Conservation (phyloP, 2,329 filamentous ascomycete species). For the Fusarium phyllophilum region DNA sequence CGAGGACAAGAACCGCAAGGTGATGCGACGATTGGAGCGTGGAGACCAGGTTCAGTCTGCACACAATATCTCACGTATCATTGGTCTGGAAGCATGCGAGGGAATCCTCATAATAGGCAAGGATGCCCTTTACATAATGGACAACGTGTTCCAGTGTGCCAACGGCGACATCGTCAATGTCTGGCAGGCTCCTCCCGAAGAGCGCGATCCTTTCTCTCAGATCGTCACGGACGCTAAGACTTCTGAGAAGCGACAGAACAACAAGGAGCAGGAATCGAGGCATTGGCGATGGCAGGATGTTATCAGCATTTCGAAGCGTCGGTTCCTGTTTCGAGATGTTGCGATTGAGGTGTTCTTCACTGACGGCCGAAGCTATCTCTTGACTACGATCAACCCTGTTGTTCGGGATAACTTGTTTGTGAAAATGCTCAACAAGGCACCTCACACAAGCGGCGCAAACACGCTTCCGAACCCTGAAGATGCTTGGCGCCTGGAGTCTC, state of each 20-base stretch:
- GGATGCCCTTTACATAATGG: constrained; percentile 90
- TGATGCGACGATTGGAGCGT: constrained; percentile 91
- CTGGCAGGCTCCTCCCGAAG: constrained; percentile 90
- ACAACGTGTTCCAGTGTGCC: constrained; percentile 93
- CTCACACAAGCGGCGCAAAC: constrained; percentile 77
- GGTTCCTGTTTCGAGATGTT: constrained; percentile 95
- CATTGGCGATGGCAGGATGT: constrained; percentile 96
- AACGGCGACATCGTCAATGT: constrained; percentile 98
- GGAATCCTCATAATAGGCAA: constrained; percentile 94
- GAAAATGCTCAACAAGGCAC: constrained; percentile 80
- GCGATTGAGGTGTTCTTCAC: constrained; percentile 98
- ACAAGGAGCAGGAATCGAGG: constrained; percentile 79
- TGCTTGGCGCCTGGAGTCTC: constrained; percentile 87
- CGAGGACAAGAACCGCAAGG: constrained; percentile 98
- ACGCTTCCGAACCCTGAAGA: constrained; percentile 83
- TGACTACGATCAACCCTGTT: constrained; percentile 81
- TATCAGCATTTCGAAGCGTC: constrained; percentile 93
- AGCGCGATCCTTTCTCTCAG: constrained; percentile 93
- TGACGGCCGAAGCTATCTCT: constrained; percentile 91
- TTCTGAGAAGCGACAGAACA: constrained; percentile 68
- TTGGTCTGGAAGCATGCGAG: constrained; percentile 92
- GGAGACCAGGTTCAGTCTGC: constrained; percentile 93
- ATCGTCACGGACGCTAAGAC: constrained; percentile 80
- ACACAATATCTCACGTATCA: constrained; percentile 93
- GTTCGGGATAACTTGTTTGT: constrained; percentile 83